Conservation (phyloP, 1,139 yeast genomes). For the Lodderomyces margitis region DNA sequence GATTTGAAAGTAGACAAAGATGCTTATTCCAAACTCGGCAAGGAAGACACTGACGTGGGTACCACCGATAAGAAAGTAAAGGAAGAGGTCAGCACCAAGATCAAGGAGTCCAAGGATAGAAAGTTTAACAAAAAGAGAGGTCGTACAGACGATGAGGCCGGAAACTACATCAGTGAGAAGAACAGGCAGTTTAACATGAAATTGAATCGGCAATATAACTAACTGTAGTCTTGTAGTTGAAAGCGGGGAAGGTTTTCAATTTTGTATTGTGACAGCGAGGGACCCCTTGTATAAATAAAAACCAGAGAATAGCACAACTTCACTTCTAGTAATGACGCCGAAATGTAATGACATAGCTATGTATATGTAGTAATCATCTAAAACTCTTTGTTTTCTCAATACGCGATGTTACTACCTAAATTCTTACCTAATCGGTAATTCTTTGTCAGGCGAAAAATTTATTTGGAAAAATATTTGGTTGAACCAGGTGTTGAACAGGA, state of each 20-base stretch:
- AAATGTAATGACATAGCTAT: too few relatives aligned
- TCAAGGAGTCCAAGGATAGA: conserved; percentile 36
- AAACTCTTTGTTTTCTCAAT: too few relatives aligned
- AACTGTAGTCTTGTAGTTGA: not conserved
- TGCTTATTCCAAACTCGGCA: conserved; percentile 31
- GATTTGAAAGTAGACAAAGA: conserved; percentile 40
- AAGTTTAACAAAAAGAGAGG: conserved; percentile 25
- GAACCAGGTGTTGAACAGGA: not conserved
- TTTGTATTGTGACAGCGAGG: not conserved
- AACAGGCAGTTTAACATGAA: conserved; percentile 78
- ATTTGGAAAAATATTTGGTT: not conserved
- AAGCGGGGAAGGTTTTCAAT: not conserved
- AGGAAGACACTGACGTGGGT: conserved; percentile 35
- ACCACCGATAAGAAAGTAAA: conserved; percentile 8
- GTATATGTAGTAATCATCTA: too few relatives aligned
- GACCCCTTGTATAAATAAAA: not conserved
- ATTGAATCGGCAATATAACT: conserved; percentile 47
- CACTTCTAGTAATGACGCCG: too few relatives aligned
- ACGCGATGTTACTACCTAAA: too few relatives aligned
- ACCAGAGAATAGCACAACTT: too few relatives aligned
- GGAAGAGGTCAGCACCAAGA: conserved; percentile 30
- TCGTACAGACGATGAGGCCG: conserved; percentile 34
- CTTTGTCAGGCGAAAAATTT: not conserved
- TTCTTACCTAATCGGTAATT: not conserved
- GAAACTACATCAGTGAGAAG: conserved; percentile 62